These are phyloP conservation scores for Pseudocercospora fuligena DNA, from an alignment of 2,329 filamentous ascomycete species.

Conservation along the genomic window DNA sequence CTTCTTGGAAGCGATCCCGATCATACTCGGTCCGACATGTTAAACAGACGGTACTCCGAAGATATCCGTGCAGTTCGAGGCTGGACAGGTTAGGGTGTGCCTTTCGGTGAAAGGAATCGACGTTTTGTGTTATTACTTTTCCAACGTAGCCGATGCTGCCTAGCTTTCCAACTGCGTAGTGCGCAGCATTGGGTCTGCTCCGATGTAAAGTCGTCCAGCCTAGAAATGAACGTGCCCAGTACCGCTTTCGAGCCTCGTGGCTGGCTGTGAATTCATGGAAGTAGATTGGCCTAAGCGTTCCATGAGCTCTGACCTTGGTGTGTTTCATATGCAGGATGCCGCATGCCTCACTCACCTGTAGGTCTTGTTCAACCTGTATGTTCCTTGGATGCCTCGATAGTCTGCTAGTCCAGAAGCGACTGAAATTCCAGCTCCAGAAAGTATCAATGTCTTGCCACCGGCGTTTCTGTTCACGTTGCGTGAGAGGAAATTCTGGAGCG, in stretches of 20 bases:
- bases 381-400: conserved; percentile 87
- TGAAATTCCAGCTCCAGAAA: conserved; percentile 88
- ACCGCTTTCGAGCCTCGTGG: conserved; percentile 86
- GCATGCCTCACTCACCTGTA: conserved; percentile 1
- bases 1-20: conserved; percentile 74
- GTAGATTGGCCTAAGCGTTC: conserved; percentile 72
- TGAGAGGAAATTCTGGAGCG: conserved; percentile 74
- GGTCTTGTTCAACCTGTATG: conserved; percentile 87
- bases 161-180: conserved; percentile 76
- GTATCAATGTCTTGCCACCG: conserved; percentile 65
- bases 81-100: conserved; percentile 77
- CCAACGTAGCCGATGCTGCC: conserved; percentile 73
- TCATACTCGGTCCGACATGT: conserved; percentile 75
- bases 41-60: conserved; percentile 79
- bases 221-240: conserved; percentile 94
- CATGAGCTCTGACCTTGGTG: conserved; percentile 5
- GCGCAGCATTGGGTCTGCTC: conserved; percentile 78
- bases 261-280: conserved; percentile 83
- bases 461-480: conserved; percentile 46
- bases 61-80: conserved; percentile 88
- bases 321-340: background rate
- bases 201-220: conserved; percentile 84
- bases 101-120: conserved; percentile 86
- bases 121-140: conserved; percentile 90
- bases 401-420: conserved; percentile 92